phyloP scores from a whole-genome alignment of 495 filamentous ascomycete species.

The Talaromyces ruber region DNA sequence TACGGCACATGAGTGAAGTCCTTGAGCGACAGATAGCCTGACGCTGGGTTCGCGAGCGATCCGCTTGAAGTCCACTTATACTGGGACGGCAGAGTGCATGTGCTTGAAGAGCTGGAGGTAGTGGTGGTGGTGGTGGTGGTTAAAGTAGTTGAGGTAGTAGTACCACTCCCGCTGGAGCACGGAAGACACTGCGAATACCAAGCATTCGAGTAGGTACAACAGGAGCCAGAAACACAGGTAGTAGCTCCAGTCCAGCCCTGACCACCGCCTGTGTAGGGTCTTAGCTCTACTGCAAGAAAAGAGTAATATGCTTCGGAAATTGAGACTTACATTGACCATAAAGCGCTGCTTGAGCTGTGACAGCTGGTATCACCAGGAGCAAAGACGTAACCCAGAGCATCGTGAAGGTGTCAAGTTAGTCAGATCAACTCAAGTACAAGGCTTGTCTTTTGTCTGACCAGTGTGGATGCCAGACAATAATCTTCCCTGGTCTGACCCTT shows the following conservation, averaged over 20 bases:
- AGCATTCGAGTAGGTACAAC: constrained; percentile 1
- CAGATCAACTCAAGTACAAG: background rate
- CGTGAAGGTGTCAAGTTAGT: constrained; percentile 7
- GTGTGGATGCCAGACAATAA: background rate
- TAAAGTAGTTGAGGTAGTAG: background rate
- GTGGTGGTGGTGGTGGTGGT: background rate
- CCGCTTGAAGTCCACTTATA: constrained; percentile 47
- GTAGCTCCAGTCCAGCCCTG: background rate
- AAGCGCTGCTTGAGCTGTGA: background rate
- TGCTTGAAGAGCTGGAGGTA: background rate
- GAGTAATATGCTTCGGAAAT: background rate
- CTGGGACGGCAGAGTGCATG: constrained; percentile 44
- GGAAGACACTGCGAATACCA: constrained; percentile 4
- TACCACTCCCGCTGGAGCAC: background rate
- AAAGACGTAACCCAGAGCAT: constrained; percentile 4
- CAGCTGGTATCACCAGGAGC: constrained; percentile 3
- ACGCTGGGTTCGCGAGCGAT: constrained; percentile 38
- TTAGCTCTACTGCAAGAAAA: background rate
- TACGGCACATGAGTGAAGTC: constrained; percentile 47
- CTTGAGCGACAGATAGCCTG: constrained; percentile 46
- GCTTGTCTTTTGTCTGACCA: background rate
- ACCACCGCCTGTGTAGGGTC: background rate
- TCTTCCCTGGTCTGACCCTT: background rate
- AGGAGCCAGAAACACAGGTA: background rate
- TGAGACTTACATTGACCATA: constrained; percentile 2